Evolutionary conservation across 2,329 filamentous ascomycete species (phyloP), one percentile per base, ranked within the genome.

Genomic region (Apiospora rasikravindrae): DNA sequence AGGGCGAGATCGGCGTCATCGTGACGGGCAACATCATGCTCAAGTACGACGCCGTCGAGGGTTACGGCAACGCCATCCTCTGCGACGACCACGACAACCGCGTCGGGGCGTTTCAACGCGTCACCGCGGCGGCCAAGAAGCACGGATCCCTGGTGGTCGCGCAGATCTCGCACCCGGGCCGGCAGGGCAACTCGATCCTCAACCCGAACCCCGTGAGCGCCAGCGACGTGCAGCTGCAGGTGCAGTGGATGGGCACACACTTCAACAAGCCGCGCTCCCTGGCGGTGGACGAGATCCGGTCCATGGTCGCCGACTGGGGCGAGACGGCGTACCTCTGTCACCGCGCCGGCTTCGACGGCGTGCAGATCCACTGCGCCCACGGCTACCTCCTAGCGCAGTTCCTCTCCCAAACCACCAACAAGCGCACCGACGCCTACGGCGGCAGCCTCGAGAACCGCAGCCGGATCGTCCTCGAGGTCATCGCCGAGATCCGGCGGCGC

Each of bases 11-110:
- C 66, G 87, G 87, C 44, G 75, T 86, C 29, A 86, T 89, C 71
- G 78, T 90, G 0, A 88, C 87, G 1, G 88, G 88, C 70, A 90
- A 91, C 79, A 83, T 90, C 75, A 88, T 90, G 86, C 83, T 90
- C 61, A 86, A 88, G 69, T 87, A 86, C 76, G 85, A 88, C 66
- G 84, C 87, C 67, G 78, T 88, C 26, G 87, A 88, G 75, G 84
- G 84, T 4, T 79, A 83, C 24, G 86, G 87, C 19, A 88, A 88
- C 78, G 82, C 83, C 4, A 88, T 90, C 77, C 87, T 91, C 69
- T 84, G 87, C 2, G 79, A 79, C 33, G 81, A 80, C 4, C 81
- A 83, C 33, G 77, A 81, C 0, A 81, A 85, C 72, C 81, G 88
- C 37, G 90, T 90, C 75, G 86, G 89, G 44, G 82, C 80, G 0